Evolutionary conservation across 2,329 filamentous ascomycete species (phyloP), one percentile per base, ranked within the genome.

Genomic region (Aspergillus brasiliensis): DNA sequence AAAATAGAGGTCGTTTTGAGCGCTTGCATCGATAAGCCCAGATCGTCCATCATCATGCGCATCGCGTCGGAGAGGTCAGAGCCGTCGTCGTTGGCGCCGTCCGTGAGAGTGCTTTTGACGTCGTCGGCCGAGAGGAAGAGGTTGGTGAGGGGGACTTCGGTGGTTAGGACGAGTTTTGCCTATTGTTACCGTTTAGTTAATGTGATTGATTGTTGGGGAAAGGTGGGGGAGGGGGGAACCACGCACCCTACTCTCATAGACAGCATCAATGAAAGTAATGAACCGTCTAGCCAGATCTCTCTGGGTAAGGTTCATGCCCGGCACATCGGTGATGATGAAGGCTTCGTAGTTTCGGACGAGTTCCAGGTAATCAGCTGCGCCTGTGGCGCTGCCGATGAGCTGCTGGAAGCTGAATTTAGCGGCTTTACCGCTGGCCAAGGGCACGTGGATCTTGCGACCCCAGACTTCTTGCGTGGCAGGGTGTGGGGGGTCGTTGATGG

Each of bases 251-350:
- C 79, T 82, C 77, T 99, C 95, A 73, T 99, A 99, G 4, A 97
- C 89, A 5, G 95, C 94, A 74, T 99, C 95, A 65, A 99, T 91
- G 69, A 99, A 97, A 0, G 94, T 99, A 74, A 99, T 99, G 77
- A 99, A 97, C 5, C 95, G 85, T 11, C 95, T 83, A 0, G 95
- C 95, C 40, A 97, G 83, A 78, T 99, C 95, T 19, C 95, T 87
- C 71, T 92, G 87, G 57, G 87, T 86, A 65, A 92, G 86, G 42
- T 89, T 95, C 95, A 99, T 98, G 5, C 89, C 91, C 0, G 95
- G 95, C 1, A 98, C 88, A 54, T 93, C 90, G 0, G 92, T 97
- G 8, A 99, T 86, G 65, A 99, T 86, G 71, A 99, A 98, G 1
- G 93, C 88, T 62, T 97, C 90, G 76, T 98, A 99, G 67, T 89